These are phyloP conservation scores for Collybiopsis confluens DNA, from an alignment of 768 basidiomycete genomes.

Conservation along the genomic window DNA sequence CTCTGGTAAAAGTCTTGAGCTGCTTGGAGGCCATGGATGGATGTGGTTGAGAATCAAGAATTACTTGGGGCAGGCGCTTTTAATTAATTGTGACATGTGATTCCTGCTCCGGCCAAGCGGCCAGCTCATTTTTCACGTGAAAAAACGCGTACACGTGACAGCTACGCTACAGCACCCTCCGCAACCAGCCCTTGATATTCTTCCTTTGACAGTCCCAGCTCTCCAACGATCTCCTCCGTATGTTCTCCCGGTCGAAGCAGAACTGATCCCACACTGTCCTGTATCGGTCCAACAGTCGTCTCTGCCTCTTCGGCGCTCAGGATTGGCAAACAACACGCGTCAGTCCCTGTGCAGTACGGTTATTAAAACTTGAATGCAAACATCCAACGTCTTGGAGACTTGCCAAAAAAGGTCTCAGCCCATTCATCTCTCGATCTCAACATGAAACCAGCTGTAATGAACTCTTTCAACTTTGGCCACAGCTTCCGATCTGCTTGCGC, in stretches of 20 bases:
- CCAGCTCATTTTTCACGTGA: neutral
- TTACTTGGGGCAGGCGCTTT: constrained; percentile 11
- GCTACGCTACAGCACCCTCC: constrained; percentile 41
- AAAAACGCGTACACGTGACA: neutral
- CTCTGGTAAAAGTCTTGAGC: constrained; percentile 39
- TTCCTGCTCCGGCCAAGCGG: neutral
- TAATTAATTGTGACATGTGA: neutral
- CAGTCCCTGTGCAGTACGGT: constrained; percentile 43
- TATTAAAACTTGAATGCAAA: neutral
- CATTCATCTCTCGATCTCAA: constrained; percentile 62
- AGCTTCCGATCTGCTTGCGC: constrained; percentile 41
- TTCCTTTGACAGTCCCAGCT: constrained; percentile 42
- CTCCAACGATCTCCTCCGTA: constrained; percentile 47
- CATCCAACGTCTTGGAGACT: constrained; percentile 13
- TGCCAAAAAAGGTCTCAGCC: constrained; percentile 64
- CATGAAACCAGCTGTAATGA: constrained; percentile 62
- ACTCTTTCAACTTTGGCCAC: constrained; percentile 56
- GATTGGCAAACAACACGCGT: constrained; percentile 71
- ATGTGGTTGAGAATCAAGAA: neutral
- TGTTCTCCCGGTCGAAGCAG: constrained; percentile 47
- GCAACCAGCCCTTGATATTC: constrained; percentile 35
- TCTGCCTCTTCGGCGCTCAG: constrained; percentile 57
- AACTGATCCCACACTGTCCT: constrained; percentile 7
- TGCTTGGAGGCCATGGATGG: constrained; percentile 25
- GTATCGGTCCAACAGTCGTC: constrained; percentile 15